Evolutionary conservation across 495 filamentous ascomycete genomes (phyloP), one percentile per base, ranked within the genome.

Genomic region (Penicillium verhagenii): DNA sequence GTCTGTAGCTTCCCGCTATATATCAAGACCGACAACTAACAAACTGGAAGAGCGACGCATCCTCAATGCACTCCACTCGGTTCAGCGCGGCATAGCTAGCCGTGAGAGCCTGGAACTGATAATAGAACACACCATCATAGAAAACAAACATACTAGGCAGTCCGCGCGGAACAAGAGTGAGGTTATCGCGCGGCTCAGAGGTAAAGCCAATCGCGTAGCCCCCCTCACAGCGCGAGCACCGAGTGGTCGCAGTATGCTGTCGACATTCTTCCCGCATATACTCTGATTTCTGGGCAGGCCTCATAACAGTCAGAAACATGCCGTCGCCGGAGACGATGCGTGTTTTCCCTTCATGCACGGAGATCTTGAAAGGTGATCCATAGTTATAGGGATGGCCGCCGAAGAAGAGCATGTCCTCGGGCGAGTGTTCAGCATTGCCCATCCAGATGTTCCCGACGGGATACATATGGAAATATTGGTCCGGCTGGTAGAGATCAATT

Each of bases 71-170:
- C 21, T 56, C 47, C 11, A 56, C 53, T 3, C 53, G 53, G 4
- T 29, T 13, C 19, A 50, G 11, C 24, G 29, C 44, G 24, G 52
- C 52, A 37, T 54, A 54, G 26, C 52, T 54, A 43, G 14, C 44
- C 21, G 43, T 56, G 13, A 54, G 4, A n/a, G 25, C 53, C n/a
- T 16, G 25, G 31, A 56, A 24, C 26, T 35, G 23, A 44, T 56
- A 50, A 49, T 50, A 56, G 45, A 13, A 56, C 20, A 50, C 11
- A 1, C 46, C 47, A 50, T 56, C 53, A 40, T 50, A 43, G n/a
- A 50, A 50, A 44, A 45, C 53, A 50, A 56, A 56, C 53, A 56
- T 56, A 33, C 46, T 50, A 28, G 53, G 47, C 21, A 56, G 37
- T 28, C 53, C 45, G 10, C 25, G 16, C 23, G 53, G 52, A 11